Conservation (phyloP, 768 basidiomycete genomes). For the Tricholomella constricta region DNA sequence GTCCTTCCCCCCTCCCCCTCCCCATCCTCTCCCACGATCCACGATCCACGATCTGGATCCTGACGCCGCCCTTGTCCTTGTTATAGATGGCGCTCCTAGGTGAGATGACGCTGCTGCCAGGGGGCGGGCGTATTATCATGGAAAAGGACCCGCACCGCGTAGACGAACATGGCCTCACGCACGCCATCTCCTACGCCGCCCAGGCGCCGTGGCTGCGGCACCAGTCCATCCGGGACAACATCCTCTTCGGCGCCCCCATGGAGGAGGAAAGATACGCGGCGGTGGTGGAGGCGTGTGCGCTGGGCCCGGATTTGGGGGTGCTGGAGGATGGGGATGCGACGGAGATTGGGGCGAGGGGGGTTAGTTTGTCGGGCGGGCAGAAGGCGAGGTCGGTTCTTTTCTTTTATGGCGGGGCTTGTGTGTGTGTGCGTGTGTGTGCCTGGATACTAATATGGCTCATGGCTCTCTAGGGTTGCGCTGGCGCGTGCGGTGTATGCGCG, state of each 20-base stretch:
- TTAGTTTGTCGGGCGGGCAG: conserved; percentile 80
- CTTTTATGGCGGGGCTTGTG: neutral
- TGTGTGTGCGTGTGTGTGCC: too few species aligned
- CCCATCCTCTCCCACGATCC: neutral
- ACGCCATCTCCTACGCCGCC: conserved; percentile 69
- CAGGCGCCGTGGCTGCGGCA: conserved; percentile 74
- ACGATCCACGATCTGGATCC: neutral
- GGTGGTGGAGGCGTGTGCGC: conserved; percentile 84
- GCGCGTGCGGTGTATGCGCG: conserved; percentile 81
- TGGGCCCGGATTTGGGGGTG: conserved; percentile 78
- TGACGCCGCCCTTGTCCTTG: neutral
- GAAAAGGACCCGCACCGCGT: conserved; percentile 62
- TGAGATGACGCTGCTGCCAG: conserved; percentile 58
- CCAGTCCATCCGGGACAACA: conserved; percentile 78
- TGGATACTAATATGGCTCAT: neutral
- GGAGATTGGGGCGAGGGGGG: conserved; percentile 81
- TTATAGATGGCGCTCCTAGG: conserved; percentile 68
- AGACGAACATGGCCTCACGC: conserved; percentile 62
- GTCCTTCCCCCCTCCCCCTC: neutral
- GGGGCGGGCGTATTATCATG: conserved; percentile 58
- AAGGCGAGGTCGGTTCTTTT: conserved; percentile 60
- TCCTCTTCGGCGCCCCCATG: conserved; percentile 73
- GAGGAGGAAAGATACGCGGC: conserved; percentile 74
- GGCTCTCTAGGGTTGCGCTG: conserved; percentile 63
- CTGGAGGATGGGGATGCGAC: conserved; percentile 87